These are phyloP conservation scores for Pyrenophora seminiperda DNA, from an alignment of 2,329 filamentous ascomycete species.

Conservation along the genomic window DNA sequence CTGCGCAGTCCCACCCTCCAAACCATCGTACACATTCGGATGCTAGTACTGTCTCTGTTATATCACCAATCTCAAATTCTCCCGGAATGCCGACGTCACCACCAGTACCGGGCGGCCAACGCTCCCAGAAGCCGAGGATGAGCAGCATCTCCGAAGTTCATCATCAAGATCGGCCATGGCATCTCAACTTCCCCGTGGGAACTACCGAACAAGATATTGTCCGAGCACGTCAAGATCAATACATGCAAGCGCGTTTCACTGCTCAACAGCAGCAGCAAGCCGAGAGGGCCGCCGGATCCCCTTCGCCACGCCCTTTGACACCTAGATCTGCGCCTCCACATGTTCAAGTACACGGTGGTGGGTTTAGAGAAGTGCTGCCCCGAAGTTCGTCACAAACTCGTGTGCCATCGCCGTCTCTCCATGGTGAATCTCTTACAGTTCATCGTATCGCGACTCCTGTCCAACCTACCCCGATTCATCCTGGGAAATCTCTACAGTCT, in stretches of 20 bases:
- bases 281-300: conserved; percentile 38
- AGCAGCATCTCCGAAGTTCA: conserved; percentile 44
- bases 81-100: conserved; percentile 22
- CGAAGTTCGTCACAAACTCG: conserved; percentile 38
- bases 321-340: conserved; percentile 18
- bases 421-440: conserved; percentile 14
- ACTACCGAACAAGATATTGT: conserved; percentile 46
- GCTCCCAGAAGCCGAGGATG: conserved; percentile 39
- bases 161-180: conserved; percentile 39
- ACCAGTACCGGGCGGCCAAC: conserved; percentile 22
- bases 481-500: conserved; percentile 23
- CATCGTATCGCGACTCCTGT: conserved; percentile 20
- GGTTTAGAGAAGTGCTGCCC: conserved; percentile 45
- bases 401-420: conserved; percentile 15
- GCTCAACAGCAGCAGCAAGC: conserved; percentile 41
- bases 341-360: conserved; percentile 27
- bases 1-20: conserved; percentile 33
- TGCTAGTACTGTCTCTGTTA: conserved; percentile 34
- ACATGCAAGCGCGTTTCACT: conserved; percentile 42
- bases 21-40: conserved; percentile 35
- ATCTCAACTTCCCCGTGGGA: conserved; percentile 42
- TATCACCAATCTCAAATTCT: conserved; percentile 39
- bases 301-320: conserved; percentile 36
- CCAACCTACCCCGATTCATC: conserved; percentile 32
- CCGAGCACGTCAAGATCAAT: conserved; percentile 43